Evolutionary conservation across 2,329 filamentous ascomycete species (phyloP), one percentile per base, ranked within the genome.

Genomic region (Apiospora phragmitis): DNA sequence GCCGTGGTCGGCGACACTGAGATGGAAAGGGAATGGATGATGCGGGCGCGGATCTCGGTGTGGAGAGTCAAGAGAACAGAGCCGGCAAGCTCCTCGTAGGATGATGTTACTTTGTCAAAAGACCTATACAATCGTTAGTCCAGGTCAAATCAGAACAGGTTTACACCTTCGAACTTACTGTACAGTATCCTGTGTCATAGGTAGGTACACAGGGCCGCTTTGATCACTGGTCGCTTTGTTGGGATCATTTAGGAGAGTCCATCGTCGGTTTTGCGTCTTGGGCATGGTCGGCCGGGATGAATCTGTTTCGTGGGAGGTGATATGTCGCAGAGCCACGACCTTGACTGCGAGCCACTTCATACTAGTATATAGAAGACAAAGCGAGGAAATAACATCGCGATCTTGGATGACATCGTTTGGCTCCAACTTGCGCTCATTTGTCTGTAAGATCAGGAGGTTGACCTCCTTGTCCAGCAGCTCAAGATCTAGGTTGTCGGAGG

Each of bases 301-400:
- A 80, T 94, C 90, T 47, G 89, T 88, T 65, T 93, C 90, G 72
- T 92, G 90, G 68, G 88, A 86, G 26, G 93, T 95, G 76, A 98
- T 94, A 77, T 95, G 91, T 55, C 96, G 90, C 69, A 99, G 86
- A 70, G 93, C 87, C n/a, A 87, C 85, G 55, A 97, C 90, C 82
- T 95, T 96, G 75, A 92, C 92, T 26, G 93, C 91, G 45, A 99
- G 89, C 96, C 96, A 99, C 85, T 97, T 96, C 94, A 98, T 97
- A 84, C 95, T 98, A 67, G 95, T 98, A 81, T 97, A 97, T 45
- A 99, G 85, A 49, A 98, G 88, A 75, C 95, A 98, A 5, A 99
- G 84, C 4, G 92, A 92, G 59, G 92, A 90, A 38, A 98, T 92
- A 4, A 91, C 93, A 79, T 98, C 97, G 35, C 93, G 91, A 77